Evolutionary conservation across 2,329 filamentous ascomycete genomes (phyloP).

Genomic region (Fusarium setosum): DNA sequence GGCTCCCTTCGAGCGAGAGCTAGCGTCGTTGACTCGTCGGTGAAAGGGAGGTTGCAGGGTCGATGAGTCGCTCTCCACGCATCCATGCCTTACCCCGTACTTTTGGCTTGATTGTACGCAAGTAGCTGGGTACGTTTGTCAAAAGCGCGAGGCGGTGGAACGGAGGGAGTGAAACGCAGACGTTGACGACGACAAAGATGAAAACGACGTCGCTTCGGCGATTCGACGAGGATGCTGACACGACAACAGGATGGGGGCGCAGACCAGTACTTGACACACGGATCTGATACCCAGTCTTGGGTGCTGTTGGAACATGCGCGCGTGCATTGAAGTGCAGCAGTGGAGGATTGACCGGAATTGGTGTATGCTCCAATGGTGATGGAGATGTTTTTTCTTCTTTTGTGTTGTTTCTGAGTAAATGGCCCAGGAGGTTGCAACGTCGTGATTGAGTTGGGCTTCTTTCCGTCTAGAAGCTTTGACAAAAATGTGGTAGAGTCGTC

Average conservation of each 20-base stretch:
- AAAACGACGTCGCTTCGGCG: constrained; percentile 3
- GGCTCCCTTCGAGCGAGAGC: constrained; percentile 45
- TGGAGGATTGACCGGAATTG: neutral
- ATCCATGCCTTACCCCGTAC: constrained; percentile 14
- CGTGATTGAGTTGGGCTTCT: neutral
- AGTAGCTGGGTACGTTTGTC: constrained; percentile 2
- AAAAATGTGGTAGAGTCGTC: neutral
- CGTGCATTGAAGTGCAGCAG: constrained; percentile 2
- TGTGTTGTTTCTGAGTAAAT: neutral
- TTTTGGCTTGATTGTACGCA: neutral
- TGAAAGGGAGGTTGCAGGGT: constrained; percentile 42
- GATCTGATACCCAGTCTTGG: constrained; percentile 16
- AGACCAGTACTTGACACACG: constrained; percentile 6
- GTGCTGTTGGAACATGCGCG: constrained; percentile 13
- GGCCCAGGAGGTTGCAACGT: neutral
- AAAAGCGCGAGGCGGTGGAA: constrained; percentile 14
- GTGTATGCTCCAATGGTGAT: neutral
- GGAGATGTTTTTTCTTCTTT: constrained; percentile 3
- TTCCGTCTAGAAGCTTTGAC: constrained; percentile 14
- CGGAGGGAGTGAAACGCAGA: constrained; percentile 18
- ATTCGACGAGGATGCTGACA: constrained; percentile 8
- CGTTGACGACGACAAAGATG: neutral
- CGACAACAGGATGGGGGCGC: constrained; percentile 7
- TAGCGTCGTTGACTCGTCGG: constrained; percentile 37
- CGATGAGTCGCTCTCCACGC: constrained; percentile 22